Conservation (phyloP, 1,284 basidiomycete genomes). For the Trichosporon asahii region DNA sequence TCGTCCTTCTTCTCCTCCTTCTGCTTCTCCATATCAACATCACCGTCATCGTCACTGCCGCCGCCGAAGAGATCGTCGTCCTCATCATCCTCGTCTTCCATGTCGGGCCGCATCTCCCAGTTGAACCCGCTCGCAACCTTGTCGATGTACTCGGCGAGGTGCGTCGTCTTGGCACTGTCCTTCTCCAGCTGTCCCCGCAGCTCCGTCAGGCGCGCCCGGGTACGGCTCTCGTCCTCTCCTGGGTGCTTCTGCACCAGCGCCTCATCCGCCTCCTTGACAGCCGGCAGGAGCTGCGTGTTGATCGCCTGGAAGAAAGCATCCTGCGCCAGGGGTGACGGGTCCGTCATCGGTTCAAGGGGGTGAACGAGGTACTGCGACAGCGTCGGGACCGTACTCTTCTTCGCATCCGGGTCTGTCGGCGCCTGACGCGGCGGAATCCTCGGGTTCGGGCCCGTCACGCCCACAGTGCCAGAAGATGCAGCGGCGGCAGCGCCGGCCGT, state of each 20-base stretch:
- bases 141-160: slow-evolving; percentile 30
- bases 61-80: slow-evolving; percentile 28
- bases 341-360: slow-evolving; percentile 38
- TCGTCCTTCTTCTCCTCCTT: slow-evolving; percentile 18
- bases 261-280: slow-evolving; percentile 12
- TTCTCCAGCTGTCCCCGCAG: slow-evolving; percentile 26
- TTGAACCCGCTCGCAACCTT: slow-evolving; percentile 32
- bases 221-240: slow-evolving; percentile 23
- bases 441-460: not conserved
- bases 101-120: slow-evolving; percentile 35
- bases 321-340: slow-evolving; percentile 28
- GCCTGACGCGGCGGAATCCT: not conserved
- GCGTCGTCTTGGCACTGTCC: slow-evolving; percentile 26
- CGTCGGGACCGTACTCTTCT: slow-evolving; percentile 14
- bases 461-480: not conserved
- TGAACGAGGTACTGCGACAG: slow-evolving; percentile 36
- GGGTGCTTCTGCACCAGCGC: not conserved
- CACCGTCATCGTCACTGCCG: slow-evolving; percentile 22
- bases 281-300: slow-evolving; percentile 31
- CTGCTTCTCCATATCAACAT: slow-evolving; percentile 20
- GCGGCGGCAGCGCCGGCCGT: not conserved
- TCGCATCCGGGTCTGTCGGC: not conserved
- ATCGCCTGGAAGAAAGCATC: slow-evolving; percentile 42
- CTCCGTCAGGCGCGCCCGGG: slow-evolving; percentile 18
- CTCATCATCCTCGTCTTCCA: slow-evolving; percentile 24